A percentile compares a stretch with the other conserved stretches of the same genome.
Conservation (phyloP, 192 early-diverging fungal species). For the Endogone sp. region DNA sequence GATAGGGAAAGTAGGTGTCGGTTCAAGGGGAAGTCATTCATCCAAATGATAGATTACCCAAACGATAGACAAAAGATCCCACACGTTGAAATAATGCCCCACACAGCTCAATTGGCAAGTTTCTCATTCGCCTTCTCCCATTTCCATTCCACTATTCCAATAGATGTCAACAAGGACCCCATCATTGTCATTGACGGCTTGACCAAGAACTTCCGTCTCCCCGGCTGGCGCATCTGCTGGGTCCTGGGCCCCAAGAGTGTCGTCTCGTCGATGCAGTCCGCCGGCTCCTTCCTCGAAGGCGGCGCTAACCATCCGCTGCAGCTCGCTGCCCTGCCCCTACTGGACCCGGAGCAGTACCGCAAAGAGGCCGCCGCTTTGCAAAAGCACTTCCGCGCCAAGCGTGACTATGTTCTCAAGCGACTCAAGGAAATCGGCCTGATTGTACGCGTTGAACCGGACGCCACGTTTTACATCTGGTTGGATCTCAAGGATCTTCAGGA, state of each 20-base stretch:
- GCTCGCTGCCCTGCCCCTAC: slow-evolving; percentile 42
- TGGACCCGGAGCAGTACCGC: slow-evolving; percentile 33
- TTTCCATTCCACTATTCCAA: not conserved
- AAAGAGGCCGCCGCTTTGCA: slow-evolving; percentile 41
- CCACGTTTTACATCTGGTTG: slow-evolving; percentile 56
- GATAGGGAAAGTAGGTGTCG: no score
- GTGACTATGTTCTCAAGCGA: slow-evolving; percentile 41
- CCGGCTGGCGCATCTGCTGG: slow-evolving; percentile 58
- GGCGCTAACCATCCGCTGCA: slow-evolving; percentile 54
- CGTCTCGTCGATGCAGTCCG: slow-evolving; percentile 43
- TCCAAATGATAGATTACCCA: no score
- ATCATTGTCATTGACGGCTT: slow-evolving; percentile 44
- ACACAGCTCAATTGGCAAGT: no score
- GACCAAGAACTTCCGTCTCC: slow-evolving; percentile 49
- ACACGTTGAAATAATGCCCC: no score
- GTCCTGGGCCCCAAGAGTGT: slow-evolving; percentile 47
- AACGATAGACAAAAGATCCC: no score
- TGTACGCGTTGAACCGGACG: slow-evolving; percentile 35
- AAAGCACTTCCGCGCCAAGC: slow-evolving; percentile 40
- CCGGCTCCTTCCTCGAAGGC: slow-evolving; percentile 49
- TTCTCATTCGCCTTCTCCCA: not conserved
- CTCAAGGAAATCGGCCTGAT: slow-evolving; percentile 36
- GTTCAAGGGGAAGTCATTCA: no score
- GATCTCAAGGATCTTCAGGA: slow-evolving; percentile 37
- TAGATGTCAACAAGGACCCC: slow-evolving; percentile 45